These are phyloP conservation scores for Rhizopus arrhizus DNA, from an alignment of 371 early-diverging fungal genomes.

Conservation along the genomic window DNA sequence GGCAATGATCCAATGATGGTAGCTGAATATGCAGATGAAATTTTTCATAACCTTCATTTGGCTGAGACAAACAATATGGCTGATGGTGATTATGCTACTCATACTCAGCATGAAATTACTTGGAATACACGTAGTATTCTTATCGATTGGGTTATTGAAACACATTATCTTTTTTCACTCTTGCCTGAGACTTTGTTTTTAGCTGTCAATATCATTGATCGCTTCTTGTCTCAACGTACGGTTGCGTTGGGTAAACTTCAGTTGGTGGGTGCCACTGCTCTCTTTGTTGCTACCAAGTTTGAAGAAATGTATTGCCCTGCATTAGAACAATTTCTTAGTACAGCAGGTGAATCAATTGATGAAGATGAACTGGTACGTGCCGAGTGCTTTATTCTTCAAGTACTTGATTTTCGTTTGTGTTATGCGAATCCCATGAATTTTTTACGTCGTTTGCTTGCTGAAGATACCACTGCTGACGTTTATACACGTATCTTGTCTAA, in stretches of 20 bases:
- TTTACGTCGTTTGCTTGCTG: conserved; percentile 86
- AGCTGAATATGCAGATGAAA: conserved; percentile 88
- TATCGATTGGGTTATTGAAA: conserved; percentile 82
- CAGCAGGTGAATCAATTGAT: conserved; percentile 76
- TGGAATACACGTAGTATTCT: conserved; percentile 94
- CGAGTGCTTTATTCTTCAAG: conserved; percentile 87
- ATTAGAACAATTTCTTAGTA: conserved; percentile 77
- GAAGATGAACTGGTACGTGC: conserved; percentile 85
- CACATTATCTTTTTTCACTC: conserved; percentile 87
- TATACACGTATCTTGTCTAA: conserved; percentile 92
- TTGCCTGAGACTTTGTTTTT: conserved; percentile 97
- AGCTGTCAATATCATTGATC: conserved; percentile 94
- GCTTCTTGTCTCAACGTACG: conserved; percentile 87
- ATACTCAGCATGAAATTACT: conserved; percentile 79
- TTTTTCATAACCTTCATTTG: conserved; percentile 52
- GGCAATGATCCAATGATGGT: conserved; percentile 86
- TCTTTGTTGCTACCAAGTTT: conserved; percentile 96
- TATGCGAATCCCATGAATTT: conserved; percentile 91
- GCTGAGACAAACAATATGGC: conserved; percentile 55
- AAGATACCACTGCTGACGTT: conserved; percentile 81
- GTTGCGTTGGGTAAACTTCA: conserved; percentile 91
- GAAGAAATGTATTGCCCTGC: conserved; percentile 93
- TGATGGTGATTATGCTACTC: conserved; percentile 76
- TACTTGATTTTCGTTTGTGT: conserved; percentile 79
- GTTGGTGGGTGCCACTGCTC: conserved; percentile 92